Evolutionary conservation across 192 early-diverging fungal genomes (phyloP).

Genomic region (Gamsiella multidivaricata): DNA sequence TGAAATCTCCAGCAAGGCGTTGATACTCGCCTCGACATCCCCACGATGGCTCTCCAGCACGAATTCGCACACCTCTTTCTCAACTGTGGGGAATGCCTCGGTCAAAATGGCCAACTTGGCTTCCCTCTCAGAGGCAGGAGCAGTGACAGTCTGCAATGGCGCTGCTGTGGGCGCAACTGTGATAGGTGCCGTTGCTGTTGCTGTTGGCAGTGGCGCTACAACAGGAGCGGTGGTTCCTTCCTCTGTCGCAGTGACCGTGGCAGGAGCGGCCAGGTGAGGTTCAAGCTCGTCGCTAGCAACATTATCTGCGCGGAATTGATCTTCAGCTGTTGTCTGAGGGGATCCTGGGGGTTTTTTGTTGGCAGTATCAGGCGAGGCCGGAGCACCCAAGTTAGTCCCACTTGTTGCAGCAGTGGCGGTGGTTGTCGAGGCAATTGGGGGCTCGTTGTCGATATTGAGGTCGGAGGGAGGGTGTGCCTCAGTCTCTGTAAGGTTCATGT

Average conservation of each 20-base stretch:
- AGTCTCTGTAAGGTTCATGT: slow-evolving; percentile 6
- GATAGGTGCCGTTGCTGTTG: background rate
- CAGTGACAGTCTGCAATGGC: background rate
- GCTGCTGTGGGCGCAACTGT: background rate
- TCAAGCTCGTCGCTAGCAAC: slow-evolving; percentile 20
- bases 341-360: slow-evolving; percentile 27
- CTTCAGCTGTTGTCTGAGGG: slow-evolving; percentile 13
- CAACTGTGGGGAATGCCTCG: slow-evolving; percentile 65
- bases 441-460: slow-evolving; percentile 15
- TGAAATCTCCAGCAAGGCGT: slow-evolving; percentile 62
- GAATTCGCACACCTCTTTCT: slow-evolving; percentile 61
- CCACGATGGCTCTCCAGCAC: slow-evolving; percentile 61
- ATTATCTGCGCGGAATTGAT: background rate
- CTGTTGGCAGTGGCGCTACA: background rate
- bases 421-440: background rate
- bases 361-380: too few relatives aligned
- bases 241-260: background rate
- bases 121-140: slow-evolving; percentile 36
- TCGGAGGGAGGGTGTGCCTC: slow-evolving; percentile 21
- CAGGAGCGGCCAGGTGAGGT: slow-evolving; percentile 11
- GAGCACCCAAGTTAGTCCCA: background rate
- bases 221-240: background rate
- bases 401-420: background rate
- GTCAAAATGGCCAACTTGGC: slow-evolving; percentile 54
- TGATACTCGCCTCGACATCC: slow-evolving; percentile 60